These are phyloP conservation scores for Leptographium galeiforme DNA, from an alignment of 2,329 filamentous ascomycete genomes.

Conservation along the genomic window DNA sequence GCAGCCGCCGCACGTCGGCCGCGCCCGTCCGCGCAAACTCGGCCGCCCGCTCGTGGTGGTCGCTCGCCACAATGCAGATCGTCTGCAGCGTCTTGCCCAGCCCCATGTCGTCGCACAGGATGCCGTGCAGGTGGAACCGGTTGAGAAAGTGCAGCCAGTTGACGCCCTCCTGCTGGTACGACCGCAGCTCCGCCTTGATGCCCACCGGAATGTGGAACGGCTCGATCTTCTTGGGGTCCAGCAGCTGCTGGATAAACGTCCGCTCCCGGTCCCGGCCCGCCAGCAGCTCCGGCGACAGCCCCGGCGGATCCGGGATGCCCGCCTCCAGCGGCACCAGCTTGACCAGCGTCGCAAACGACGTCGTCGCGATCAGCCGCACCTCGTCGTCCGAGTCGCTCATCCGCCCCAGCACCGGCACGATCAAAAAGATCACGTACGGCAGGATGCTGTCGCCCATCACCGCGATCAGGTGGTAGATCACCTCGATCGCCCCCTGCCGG, in stretches of 20 bases:
- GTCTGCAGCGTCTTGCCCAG: slow-evolving; percentile 96
- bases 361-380: slow-evolving; percentile 85
- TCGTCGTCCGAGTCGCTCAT: slow-evolving; percentile 99
- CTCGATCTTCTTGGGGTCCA: slow-evolving; percentile 95
- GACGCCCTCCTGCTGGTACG: slow-evolving; percentile 96
- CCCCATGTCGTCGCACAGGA: slow-evolving; percentile 98
- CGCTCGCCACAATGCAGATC: slow-evolving; percentile 92
- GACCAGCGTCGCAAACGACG: slow-evolving; percentile 90
- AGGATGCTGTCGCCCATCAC: slow-evolving; percentile 96
- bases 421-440: slow-evolving; percentile 96
- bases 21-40: slow-evolving; percentile 75
- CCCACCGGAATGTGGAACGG: slow-evolving; percentile 85
- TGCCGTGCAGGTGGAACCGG: slow-evolving; percentile 92
- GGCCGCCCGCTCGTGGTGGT: slow-evolving; percentile 85
- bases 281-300: slow-evolving; percentile 75
- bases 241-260: slow-evolving; percentile 90
- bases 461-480: slow-evolving; percentile 90
- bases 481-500: slow-evolving; percentile 88
- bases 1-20: slow-evolving; percentile 63
- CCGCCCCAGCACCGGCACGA: slow-evolving; percentile 87
- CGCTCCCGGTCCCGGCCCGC: slow-evolving; percentile 86
- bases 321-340: slow-evolving; percentile 95
- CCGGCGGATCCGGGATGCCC: slow-evolving; percentile 91
- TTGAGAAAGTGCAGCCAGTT: slow-evolving; percentile 99
- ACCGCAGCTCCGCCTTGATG: slow-evolving; percentile 91